Conservation (phyloP, 2,329 filamentous ascomycete genomes). For the Alternaria solani region DNA sequence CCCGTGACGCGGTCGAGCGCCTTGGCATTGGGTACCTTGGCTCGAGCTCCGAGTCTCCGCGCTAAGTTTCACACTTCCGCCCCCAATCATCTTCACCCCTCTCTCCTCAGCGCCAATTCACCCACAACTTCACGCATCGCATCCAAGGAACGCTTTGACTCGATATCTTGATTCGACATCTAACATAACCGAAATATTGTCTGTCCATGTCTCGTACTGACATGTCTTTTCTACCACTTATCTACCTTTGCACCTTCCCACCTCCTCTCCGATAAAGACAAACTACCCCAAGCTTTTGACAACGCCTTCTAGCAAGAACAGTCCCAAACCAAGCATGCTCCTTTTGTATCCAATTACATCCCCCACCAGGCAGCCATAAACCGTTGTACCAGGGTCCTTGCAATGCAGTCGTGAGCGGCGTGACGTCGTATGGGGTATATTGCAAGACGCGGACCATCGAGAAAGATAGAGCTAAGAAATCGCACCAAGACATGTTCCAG, state of each 20-base stretch:
- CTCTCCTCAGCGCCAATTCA: neutral
- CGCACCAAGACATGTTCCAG: constrained; percentile 12
- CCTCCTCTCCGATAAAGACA: neutral
- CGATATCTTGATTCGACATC: constrained; percentile 9
- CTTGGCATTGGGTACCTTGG: constrained; percentile 15
- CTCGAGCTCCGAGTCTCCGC: constrained; percentile 1
- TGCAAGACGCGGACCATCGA: constrained; percentile 20
- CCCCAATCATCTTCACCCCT: neutral
- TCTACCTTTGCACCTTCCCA: neutral
- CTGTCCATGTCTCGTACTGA: constrained; percentile 13
- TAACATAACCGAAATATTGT: constrained; percentile 28
- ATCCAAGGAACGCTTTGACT: neutral
- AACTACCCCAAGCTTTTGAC: neutral
- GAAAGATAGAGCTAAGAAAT: constrained; percentile 7
- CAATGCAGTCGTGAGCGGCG: constrained; percentile 36
- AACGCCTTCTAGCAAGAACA: constrained; percentile 10
- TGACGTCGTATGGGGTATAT: constrained; percentile 41
- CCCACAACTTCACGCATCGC: neutral
- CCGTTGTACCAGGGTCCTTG: constrained; percentile 23
- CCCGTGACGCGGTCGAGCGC: constrained; percentile 19
- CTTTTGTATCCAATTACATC: constrained; percentile 13
- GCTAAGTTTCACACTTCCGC: neutral
- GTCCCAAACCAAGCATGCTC: constrained; percentile 1
- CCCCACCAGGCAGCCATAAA: constrained; percentile 23
- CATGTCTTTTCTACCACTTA: constrained; percentile 12